These are phyloP conservation scores for Panicum miliaceum DNA, from an alignment of 176 grass and related monocot species.

Conservation along the genomic window DNA sequence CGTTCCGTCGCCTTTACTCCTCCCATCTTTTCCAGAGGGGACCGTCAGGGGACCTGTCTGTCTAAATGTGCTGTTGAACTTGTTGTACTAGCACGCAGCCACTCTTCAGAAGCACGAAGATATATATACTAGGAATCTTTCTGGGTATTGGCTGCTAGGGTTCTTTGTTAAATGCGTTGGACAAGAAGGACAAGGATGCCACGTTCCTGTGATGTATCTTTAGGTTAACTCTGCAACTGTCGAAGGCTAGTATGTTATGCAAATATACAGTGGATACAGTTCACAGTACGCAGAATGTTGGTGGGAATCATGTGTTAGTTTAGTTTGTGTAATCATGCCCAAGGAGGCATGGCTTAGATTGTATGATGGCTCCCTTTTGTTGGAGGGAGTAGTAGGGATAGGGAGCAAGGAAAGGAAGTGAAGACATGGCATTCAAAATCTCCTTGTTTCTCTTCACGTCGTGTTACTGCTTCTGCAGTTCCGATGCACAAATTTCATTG, in stretches of 20 bases:
- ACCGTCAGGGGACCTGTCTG: slow-evolving; percentile 21
- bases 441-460: not conserved
- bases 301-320: slow-evolving; percentile 43
- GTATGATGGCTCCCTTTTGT: slow-evolving; percentile 22
- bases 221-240: slow-evolving; percentile 28
- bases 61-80: slow-evolving; percentile 2
- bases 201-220: not conserved
- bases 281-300: slow-evolving; percentile 5
- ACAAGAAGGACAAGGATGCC: not conserved
- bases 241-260: not conserved
- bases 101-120: not conserved
- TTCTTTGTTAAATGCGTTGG: slow-evolving; percentile 16
- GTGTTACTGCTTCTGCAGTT: slow-evolving; percentile 5
- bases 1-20: slow-evolving; percentile 56
- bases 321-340: slow-evolving; percentile 36
- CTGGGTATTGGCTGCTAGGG: not conserved
- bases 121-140: slow-evolving; percentile 26
- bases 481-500: not conserved
- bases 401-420: not conserved
- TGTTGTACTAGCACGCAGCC: not conserved
- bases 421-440: not conserved
- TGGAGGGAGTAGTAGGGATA: slow-evolving; percentile 1
- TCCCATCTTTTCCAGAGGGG: slow-evolving; percentile 48
- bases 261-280: slow-evolving; percentile 5
- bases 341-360: slow-evolving; percentile 24